Evolutionary conservation across 2,329 filamentous ascomycete genomes (phyloP).

Genomic region (Aureobasidium sp.): DNA sequence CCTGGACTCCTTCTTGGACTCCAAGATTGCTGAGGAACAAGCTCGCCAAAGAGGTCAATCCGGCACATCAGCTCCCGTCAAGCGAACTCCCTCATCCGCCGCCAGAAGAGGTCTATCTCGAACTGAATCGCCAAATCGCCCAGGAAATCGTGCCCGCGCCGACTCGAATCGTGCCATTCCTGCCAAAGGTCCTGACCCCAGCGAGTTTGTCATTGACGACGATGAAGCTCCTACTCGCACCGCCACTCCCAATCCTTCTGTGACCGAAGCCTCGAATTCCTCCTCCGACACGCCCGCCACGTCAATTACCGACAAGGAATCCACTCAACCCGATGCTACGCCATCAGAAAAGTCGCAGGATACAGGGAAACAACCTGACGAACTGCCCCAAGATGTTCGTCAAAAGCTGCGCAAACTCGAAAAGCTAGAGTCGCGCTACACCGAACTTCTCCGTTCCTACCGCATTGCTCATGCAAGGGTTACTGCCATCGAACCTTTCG

Average conservation of each 20-base stretch:
- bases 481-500: slow-evolving; percentile 84
- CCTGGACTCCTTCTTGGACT: slow-evolving; percentile 31
- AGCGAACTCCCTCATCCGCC: slow-evolving; percentile 29
- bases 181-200: slow-evolving; percentile 65
- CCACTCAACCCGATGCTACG: slow-evolving; percentile 17
- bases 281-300: slow-evolving; percentile 18
- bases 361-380: slow-evolving; percentile 23
- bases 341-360: slow-evolving; percentile 19
- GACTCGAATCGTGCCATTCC: slow-evolving; percentile 29
- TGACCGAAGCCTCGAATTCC: slow-evolving; percentile 27
- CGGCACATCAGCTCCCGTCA: slow-evolving; percentile 27
- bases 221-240: slow-evolving; percentile 59
- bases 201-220: slow-evolving; percentile 81
- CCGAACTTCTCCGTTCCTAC: slow-evolving; percentile 85
- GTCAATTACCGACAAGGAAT: slow-evolving; percentile 23
- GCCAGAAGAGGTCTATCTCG: slow-evolving; percentile 28
- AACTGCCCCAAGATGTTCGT: slow-evolving; percentile 62
- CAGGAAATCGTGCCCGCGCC: slow-evolving; percentile 23
- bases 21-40: slow-evolving; percentile 47
- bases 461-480: slow-evolving; percentile 81
- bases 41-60: slow-evolving; percentile 32
- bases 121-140: slow-evolving; percentile 23
- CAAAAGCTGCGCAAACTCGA: slow-evolving; percentile 76
- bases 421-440: slow-evolving; percentile 79
- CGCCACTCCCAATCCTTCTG: slow-evolving; percentile 44